A percentile compares a stretch with the other conserved stretches of the same genome.
Conservation (phyloP, 179 eudicot species). For the Gypsophila paniculata region DNA sequence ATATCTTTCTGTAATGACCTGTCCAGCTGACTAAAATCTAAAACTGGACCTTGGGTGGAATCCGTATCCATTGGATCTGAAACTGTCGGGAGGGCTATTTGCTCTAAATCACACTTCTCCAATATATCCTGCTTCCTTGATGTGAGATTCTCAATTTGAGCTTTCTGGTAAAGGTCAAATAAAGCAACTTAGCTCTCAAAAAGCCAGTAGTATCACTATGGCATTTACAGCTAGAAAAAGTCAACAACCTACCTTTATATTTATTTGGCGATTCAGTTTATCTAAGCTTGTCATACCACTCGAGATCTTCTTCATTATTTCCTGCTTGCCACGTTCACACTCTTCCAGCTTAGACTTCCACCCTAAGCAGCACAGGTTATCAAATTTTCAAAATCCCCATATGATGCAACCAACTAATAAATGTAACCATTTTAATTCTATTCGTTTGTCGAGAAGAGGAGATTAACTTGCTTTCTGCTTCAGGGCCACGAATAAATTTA, state of each 20-base stretch:
- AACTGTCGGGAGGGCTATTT: constrained; percentile 62
- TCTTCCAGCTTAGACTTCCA: constrained; percentile 82
- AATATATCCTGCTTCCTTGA: constrained; percentile 73
- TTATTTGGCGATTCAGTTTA: constrained; percentile 72
- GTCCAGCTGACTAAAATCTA: constrained; percentile 71
- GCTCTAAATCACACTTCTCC: constrained; percentile 84
- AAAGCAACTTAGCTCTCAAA: constrained; percentile 16
- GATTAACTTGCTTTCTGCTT: no score
- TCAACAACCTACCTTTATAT: constrained; percentile 56
- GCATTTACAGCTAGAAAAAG: constrained; percentile 10
- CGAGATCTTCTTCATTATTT: constrained; percentile 75
- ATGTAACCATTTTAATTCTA: no score
- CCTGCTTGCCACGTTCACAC: constrained; percentile 76
- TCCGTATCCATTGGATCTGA: constrained; percentile 87
- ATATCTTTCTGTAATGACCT: constrained; percentile 62
- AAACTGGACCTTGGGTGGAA: constrained; percentile 45
- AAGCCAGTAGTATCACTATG: background rate
- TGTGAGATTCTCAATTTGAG: constrained; percentile 58
- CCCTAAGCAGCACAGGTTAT: constrained; percentile 31
- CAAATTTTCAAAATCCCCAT: background rate
- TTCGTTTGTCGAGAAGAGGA: background rate
- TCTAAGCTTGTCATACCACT: constrained; percentile 69
- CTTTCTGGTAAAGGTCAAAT: constrained; percentile 50
- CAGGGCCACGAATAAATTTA: no score
- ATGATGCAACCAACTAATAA: no score